Percentiles rank a stretch among this genome's conserved stretches.
Conservation (phyloP, 129 eudicot genomes). For the Rutidosis leptorrhynchoides region DNA sequence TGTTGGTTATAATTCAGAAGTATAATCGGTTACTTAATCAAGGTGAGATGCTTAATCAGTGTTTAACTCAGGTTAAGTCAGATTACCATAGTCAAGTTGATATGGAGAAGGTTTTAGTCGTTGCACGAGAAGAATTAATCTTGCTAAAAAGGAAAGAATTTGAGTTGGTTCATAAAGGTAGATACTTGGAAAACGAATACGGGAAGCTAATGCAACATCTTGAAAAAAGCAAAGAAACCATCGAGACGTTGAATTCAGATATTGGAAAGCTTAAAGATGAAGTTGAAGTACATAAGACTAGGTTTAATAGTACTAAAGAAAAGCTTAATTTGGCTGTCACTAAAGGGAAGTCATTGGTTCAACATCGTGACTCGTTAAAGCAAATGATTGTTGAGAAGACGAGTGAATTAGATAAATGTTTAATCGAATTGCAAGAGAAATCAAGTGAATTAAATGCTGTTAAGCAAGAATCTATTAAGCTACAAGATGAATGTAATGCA, state of each 20-base stretch:
- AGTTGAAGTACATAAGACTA: constrained; percentile 67
- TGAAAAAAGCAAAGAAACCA: constrained; percentile 35
- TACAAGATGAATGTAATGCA: constrained; percentile 43
- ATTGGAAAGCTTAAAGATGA: constrained; percentile 50
- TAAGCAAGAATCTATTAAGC: constrained; percentile 37
- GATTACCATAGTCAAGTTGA: constrained; percentile 47
- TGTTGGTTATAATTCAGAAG: constrained; percentile 41
- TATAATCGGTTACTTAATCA: constrained; percentile 50
- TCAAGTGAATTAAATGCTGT: constrained; percentile 61
- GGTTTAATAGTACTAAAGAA: constrained; percentile 65
- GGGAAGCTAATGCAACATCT: constrained; percentile 46
- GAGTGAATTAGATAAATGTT: constrained; percentile 55
- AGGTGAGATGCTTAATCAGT: constrained; percentile 50
- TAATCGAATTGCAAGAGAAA: constrained; percentile 54
- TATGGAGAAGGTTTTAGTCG: constrained; percentile 31
- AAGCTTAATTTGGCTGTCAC: constrained; percentile 86
- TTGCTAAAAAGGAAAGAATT: constrained; percentile 51
- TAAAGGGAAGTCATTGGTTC: constrained; percentile 81
- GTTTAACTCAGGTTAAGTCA: constrained; percentile 43
- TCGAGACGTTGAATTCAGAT: constrained; percentile 45
- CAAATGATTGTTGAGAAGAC: constrained; percentile 63
- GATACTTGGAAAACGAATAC: constrained; percentile 46
- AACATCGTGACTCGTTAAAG: constrained; percentile 75
- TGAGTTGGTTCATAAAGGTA: constrained; percentile 43
- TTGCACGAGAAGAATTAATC: constrained; percentile 44